Evolutionary conservation across 495 filamentous ascomycete species (phyloP).

Genomic region (Glarea lozoyensis): DNA sequence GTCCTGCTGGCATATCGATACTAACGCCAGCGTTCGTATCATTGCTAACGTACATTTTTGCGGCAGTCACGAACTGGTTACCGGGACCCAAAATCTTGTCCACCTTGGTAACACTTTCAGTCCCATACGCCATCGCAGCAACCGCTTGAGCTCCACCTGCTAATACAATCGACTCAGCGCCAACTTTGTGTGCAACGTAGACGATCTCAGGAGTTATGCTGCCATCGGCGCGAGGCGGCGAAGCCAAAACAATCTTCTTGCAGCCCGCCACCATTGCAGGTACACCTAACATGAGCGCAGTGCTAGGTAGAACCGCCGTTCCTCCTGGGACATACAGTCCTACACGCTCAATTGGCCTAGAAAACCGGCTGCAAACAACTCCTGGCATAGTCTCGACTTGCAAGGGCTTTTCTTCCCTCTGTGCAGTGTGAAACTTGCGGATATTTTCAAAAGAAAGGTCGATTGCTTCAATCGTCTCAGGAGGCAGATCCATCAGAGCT

Average conservation of each 20-base stretch:
- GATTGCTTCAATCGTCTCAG: conserved; percentile 81
- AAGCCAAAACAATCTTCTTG: conserved; percentile 86
- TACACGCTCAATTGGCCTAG: conserved; percentile 84
- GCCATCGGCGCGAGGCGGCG: conserved; percentile 83
- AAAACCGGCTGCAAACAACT: conserved; percentile 88
- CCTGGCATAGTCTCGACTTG: conserved; percentile 95
- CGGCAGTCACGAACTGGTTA: conserved; percentile 97
- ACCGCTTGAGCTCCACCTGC: conserved; percentile 97
- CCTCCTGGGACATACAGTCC: conserved; percentile 93
- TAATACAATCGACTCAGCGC: conserved; percentile 88
- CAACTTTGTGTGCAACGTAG: conserved; percentile 95
- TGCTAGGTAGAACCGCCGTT: conserved; percentile 90
- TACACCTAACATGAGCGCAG: conserved; percentile 95
- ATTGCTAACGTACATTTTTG: conserved; percentile 95
- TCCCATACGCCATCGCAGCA: conserved; percentile 78
- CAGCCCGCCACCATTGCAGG: conserved; percentile 98
- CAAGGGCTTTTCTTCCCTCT: conserved; percentile 70
- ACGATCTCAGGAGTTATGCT: conserved; percentile 93
- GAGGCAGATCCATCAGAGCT: conserved; percentile 72
- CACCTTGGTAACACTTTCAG: conserved; percentile 80
- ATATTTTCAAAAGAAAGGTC: conserved; percentile 93
- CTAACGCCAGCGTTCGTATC: conserved; percentile 89
- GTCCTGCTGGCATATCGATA: conserved; percentile 98
- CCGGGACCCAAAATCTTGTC: conserved; percentile 98
- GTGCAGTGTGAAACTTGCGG: conserved; percentile 82